A percentile compares a stretch with the other conserved stretches of the same genome.
Evolutionary conservation across 805 yeast genomes (phyloP).

Genomic region (Wickerhamiella sergipiensis): DNA sequence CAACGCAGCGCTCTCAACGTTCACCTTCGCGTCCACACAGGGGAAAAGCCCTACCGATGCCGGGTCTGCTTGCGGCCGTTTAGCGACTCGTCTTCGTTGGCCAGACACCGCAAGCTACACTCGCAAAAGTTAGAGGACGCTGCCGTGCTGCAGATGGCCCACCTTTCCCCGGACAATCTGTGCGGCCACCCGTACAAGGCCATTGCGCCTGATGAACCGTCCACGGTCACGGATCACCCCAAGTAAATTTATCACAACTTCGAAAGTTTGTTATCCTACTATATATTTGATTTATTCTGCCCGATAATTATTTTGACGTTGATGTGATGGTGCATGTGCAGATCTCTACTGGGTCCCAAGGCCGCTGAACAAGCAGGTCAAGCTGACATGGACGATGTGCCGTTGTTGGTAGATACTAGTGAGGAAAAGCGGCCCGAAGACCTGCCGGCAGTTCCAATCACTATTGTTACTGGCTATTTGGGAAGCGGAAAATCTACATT

Average conservation of each 20-base stretch:
- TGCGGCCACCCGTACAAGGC: neutral
- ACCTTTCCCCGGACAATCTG: neutral
- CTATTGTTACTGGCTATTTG: slow-evolving; percentile 85
- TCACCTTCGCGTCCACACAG: slow-evolving; percentile 68
- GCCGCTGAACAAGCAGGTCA: too few relatives aligned
- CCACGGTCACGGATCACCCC: neutral
- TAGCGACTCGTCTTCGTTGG: slow-evolving; percentile 34
- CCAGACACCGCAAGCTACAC: slow-evolving; percentile 73
- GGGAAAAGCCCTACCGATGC: slow-evolving; percentile 62
- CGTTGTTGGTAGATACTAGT: slow-evolving; percentile 18
- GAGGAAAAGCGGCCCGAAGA: neutral
- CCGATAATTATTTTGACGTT: neutral
- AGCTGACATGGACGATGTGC: slow-evolving; percentile 13
- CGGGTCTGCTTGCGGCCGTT: slow-evolving; percentile 24
- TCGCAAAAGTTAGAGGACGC: slow-evolving; percentile 33
- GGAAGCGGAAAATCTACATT: slow-evolving; percentile 89
- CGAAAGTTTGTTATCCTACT: neutral
- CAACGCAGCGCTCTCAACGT: slow-evolving; percentile 74
- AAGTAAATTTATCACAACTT: neutral
- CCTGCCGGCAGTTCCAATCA: slow-evolving; percentile 50
- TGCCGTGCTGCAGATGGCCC: neutral
- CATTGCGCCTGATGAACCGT: neutral
- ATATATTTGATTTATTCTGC: neutral
- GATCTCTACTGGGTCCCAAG: too few relatives aligned
- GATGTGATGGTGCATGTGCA: too few relatives aligned